Percentiles rank a stretch among this genome's conserved stretches.
phyloP scores from a whole-genome alignment of 2,329 filamentous ascomycete species.

The Penicillium expansum region DNA sequence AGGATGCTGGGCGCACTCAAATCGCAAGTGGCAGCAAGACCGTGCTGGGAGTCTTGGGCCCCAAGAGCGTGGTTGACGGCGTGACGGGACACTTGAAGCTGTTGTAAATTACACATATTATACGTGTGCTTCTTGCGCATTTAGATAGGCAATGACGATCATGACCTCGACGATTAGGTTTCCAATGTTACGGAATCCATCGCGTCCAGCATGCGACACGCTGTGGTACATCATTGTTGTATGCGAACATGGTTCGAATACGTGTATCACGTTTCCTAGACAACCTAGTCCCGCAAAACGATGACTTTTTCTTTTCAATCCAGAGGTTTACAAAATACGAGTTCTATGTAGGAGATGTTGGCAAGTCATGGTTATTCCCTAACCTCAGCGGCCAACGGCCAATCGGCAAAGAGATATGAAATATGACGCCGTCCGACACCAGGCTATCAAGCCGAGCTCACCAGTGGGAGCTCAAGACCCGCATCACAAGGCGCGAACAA shows the following conservation, averaged over 20 bases:
- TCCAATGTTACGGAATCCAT: constrained; percentile 1
- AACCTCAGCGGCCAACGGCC: constrained; percentile 87
- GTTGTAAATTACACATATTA: constrained; percentile 52
- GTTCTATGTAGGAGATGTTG: constrained; percentile 55
- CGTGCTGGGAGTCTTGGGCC: constrained; percentile 79
- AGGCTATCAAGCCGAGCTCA: constrained; percentile 64
- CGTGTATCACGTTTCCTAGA: neutral
- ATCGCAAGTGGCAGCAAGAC: constrained; percentile 91
- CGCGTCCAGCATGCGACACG: neutral
- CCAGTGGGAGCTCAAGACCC: constrained; percentile 65
- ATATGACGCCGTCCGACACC: constrained; percentile 70
- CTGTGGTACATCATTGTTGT: neutral
- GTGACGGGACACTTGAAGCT: constrained; percentile 84
- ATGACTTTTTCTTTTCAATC: neutral
- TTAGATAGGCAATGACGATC: constrained; percentile 15
- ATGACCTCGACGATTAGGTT: constrained; percentile 18
- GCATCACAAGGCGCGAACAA: constrained; percentile 50
- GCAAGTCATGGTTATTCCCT: constrained; percentile 80
- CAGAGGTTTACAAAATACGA: constrained; percentile 3
- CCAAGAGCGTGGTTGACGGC: constrained; percentile 80
- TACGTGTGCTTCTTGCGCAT: constrained; percentile 1
- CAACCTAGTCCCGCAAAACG: neutral
- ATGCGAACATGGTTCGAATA: neutral
- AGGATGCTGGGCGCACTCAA: constrained; percentile 95
- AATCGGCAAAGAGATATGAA: constrained; percentile 80